Evolutionary conservation across 345 rosid genomes (phyloP).

Genomic region (Combretum micranthum): DNA sequence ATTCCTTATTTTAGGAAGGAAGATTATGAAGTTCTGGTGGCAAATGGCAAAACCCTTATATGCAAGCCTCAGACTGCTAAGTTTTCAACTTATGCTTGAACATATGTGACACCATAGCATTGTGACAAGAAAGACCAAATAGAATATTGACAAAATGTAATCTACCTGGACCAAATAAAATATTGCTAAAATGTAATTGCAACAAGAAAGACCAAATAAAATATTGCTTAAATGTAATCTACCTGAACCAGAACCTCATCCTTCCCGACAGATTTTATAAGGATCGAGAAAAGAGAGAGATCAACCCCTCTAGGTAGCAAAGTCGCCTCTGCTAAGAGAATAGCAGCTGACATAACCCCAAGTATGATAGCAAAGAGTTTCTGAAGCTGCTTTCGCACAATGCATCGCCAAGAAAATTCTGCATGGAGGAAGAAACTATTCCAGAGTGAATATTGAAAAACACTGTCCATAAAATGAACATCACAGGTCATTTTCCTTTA

Average conservation of each 20-base stretch:
- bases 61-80: too few species aligned
- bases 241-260: conserved; percentile 79
- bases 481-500: background rate
- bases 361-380: conserved; percentile 63
- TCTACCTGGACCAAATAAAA: conserved; percentile 77
- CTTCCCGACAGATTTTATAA: conserved; percentile 67
- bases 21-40: too few species aligned
- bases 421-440: conserved; percentile 15
- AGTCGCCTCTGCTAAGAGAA: conserved; percentile 97
- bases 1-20: too few species aligned
- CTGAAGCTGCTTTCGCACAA: conserved; percentile 53
- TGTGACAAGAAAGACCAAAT: too few species aligned
- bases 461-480: background rate
- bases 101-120: too few species aligned
- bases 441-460: too few species aligned
- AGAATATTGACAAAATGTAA: background rate
- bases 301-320: conserved; percentile 70
- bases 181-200: too few species aligned
- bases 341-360: conserved; percentile 85
- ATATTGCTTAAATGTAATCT: conserved; percentile 1
- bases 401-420: conserved; percentile 93
- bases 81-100: too few species aligned
- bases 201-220: background rate
- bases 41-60: too few species aligned
- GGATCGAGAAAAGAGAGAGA: conserved; percentile 88